Percentiles rank a stretch among this genome's conserved stretches.
Conservation (phyloP, 2,329 filamentous ascomycete species). For the Ceratocystis albifundus region DNA sequence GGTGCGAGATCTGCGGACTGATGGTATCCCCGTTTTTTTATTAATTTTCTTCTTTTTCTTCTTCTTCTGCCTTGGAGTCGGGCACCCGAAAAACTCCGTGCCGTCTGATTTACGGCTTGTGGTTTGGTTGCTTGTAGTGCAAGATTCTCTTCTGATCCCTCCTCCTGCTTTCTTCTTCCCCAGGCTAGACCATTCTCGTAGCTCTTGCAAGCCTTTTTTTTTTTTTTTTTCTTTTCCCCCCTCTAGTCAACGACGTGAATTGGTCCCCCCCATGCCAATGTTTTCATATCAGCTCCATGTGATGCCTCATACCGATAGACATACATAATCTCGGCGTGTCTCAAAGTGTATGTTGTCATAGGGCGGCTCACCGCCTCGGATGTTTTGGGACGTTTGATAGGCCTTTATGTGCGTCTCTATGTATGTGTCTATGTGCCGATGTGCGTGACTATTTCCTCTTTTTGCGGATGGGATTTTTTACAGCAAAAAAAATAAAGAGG, state of each 20-base stretch:
- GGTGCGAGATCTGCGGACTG: neutral
- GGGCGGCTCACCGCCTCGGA: neutral
- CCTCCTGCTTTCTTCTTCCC: neutral
- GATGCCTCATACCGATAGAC: neutral
- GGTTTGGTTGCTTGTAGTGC: neutral
- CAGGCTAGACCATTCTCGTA: neutral
- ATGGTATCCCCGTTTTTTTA: neutral
- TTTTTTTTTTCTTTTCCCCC: neutral
- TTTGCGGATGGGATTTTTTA: neutral
- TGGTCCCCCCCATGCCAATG: too few relatives aligned
- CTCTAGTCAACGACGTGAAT: neutral
- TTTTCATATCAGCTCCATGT: neutral
- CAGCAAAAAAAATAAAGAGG: neutral
- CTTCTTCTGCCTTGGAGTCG: neutral
- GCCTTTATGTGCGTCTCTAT: neutral
- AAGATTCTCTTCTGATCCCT: too few relatives aligned
- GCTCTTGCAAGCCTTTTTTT: neutral
- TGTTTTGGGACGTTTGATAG: neutral
- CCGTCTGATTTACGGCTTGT: neutral
- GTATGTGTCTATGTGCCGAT: neutral
- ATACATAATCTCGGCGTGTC: slow-evolving; percentile 4
- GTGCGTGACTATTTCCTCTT: neutral
- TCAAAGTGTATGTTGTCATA: neutral
- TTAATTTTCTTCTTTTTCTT: neutral
- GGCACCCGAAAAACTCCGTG: neutral